Evolutionary conservation across 495 filamentous ascomycete species (phyloP), one percentile per base, ranked within the genome.

Genomic region (Cercophora scortea): DNA sequence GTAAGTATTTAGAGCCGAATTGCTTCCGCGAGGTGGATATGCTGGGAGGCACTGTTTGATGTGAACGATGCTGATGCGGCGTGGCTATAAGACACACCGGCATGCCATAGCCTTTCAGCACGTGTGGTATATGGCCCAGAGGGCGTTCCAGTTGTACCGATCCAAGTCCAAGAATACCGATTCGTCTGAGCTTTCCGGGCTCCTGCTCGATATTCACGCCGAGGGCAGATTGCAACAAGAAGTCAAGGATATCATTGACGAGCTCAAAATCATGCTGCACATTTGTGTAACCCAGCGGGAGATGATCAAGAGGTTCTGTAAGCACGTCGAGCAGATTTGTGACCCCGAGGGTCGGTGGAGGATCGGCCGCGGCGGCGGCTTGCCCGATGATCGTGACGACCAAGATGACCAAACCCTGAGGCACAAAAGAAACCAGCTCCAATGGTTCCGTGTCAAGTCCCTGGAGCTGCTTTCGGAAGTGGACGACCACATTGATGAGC

Each of bases 241-340:
- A 55, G 71, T 79, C 3, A 86, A 88, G 59, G 85, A 89, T 57
- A 85, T 89, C 53, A 73, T 82, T 11, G 85, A 88, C 42, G 85
- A 89, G 62, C 68, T 89, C 16, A 80, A 86, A 55, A 88, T 89
- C 67, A 86, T 89, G 68, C 71, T 79, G 19, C 68, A 77, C 1
- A 80, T 86, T 55, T 71, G 74, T n/a, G 73, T 52, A 16, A 58
- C 79, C 32, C 80, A 87, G 52, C 63, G 79, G 46, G 76, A 75
- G 46, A 75, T 79, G 3, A 74, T 86, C 42, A 72, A 75, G 42
- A 72, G 74, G 57, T 82, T 85, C 50, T 55, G 80, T 8, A 78
- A 80, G 44, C 80, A 87, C 45, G 74, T 83, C 7, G 60, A 67
- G 44, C 36, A 54, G 1, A 63, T 69, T 9, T 33, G 66, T 1